phyloP scores from a whole-genome alignment of 2,329 filamentous ascomycete genomes.

The Ramularia endophylla region DNA sequence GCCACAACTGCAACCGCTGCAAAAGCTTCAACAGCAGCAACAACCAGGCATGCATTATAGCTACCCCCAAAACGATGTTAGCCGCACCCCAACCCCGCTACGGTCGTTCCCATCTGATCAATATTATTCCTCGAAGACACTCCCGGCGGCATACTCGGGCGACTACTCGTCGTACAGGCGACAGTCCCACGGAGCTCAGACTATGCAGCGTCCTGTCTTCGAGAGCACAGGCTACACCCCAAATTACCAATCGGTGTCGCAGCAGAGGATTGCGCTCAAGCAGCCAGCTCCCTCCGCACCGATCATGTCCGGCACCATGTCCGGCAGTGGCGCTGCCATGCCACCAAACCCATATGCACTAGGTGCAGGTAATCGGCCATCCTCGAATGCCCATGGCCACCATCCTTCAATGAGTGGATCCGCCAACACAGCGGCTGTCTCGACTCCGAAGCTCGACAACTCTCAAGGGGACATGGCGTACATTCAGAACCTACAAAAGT shows the following conservation, averaged over 20 bases:
- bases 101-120: constrained; percentile 32
- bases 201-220: constrained; percentile 23
- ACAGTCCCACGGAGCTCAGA: constrained; percentile 27
- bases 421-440: constrained; percentile 27
- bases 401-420: constrained; percentile 31
- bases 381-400: constrained; percentile 22
- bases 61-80: constrained; percentile 23
- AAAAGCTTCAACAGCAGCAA: constrained; percentile 6
- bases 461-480: constrained; percentile 33
- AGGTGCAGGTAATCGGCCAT: constrained; percentile 16
- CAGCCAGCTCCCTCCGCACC: constrained; percentile 7
- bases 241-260: constrained; percentile 23
- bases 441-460: constrained; percentile 25
- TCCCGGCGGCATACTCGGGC: constrained; percentile 32
- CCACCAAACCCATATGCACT: constrained; percentile 22
- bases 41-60: constrained; percentile 14
- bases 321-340: constrained; percentile 10
- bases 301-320: background rate
- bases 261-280: constrained; percentile 22
- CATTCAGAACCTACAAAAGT: constrained; percentile 39
- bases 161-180: constrained; percentile 32
- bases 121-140: constrained; percentile 31
- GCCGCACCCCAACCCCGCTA: constrained; percentile 19
- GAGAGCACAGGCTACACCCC: constrained; percentile 19
- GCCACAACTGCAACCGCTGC: constrained; percentile 5